Conservation (phyloP, 441 rosid species). For the Pelargonium australe region DNA sequence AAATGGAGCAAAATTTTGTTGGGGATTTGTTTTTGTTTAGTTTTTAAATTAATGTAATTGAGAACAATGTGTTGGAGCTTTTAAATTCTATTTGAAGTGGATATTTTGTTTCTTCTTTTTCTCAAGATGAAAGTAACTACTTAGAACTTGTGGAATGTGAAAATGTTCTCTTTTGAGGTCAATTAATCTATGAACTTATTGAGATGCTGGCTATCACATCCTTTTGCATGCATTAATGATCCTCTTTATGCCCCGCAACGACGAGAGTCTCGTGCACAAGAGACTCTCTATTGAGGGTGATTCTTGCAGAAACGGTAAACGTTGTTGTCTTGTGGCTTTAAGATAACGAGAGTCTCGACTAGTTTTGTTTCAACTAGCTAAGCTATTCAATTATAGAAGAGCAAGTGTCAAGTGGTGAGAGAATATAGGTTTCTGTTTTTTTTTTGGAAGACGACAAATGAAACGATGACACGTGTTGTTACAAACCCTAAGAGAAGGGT, state of each 20-base stretch:
- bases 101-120: background rate
- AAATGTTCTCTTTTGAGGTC: background rate
- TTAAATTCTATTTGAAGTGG: background rate
- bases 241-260: too few relatives aligned
- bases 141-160: conserved; percentile 4
- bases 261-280: too few relatives aligned
- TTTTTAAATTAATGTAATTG: background rate
- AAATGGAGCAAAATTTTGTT: conserved; percentile 26
- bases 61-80: background rate
- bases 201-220: background rate
- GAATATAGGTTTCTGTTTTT: background rate
- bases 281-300: too few relatives aligned
- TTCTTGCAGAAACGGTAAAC: too few relatives aligned
- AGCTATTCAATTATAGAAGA: too few relatives aligned
- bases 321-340: background rate
- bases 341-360: background rate
- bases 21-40: conserved; percentile 22
- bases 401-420: background rate
- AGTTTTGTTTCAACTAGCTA: too few relatives aligned
- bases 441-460: background rate
- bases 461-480: background rate
- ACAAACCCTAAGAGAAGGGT: background rate
- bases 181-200: background rate
- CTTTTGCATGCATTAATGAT: too few relatives aligned
- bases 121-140: background rate